phyloP scores from a whole-genome alignment of 345 rosid genomes.

The Pistacia atlantica region DNA sequence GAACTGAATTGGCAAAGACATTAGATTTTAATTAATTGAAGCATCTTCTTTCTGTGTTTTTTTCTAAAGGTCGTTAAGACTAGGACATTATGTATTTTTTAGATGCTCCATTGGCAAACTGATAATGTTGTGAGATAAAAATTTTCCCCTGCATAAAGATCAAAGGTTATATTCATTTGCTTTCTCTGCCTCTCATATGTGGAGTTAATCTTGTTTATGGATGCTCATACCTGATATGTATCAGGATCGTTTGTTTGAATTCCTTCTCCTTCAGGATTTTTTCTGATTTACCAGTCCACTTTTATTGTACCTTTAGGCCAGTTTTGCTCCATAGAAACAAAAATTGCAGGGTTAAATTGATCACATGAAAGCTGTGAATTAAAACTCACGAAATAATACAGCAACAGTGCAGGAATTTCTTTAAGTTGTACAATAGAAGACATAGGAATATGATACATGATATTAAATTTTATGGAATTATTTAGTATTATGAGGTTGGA shows the following conservation, averaged over 20 bases:
- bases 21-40: conserved; percentile 11
- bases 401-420: neutral
- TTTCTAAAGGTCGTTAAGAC: conserved; percentile 14
- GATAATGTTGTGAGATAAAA: conserved; percentile 10
- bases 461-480: neutral
- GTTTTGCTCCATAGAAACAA: no score
- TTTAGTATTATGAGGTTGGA: neutral
- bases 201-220: neutral
- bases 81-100: conserved; percentile 25
- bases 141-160: neutral
- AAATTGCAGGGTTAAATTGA: neutral
- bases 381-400: neutral
- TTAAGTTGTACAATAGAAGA: neutral
- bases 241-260: no score
- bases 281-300: no score
- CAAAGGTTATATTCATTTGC: neutral
- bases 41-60: neutral
- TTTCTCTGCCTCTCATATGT: neutral
- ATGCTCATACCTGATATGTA: neutral
- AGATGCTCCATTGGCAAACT: conserved; percentile 12
- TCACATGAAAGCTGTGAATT: neutral
- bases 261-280: no score
- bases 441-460: neutral
- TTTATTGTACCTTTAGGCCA: no score
- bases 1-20: conserved; percentile 5